Evolutionary conservation across 78 protist species (phyloP).

Genomic region (Dictyostelium intermedium): DNA sequence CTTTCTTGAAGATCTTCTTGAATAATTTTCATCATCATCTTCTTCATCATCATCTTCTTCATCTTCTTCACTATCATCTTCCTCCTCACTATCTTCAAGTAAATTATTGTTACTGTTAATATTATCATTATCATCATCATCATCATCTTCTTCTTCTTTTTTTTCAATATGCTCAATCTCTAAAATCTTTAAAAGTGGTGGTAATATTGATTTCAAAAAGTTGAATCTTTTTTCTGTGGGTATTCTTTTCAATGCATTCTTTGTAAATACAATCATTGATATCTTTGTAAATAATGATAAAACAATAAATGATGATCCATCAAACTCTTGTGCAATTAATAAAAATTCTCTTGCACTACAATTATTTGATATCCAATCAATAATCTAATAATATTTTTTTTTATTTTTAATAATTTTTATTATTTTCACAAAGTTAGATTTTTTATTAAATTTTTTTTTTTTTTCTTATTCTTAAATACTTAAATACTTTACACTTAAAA

Average conservation of each 20-base stretch:
- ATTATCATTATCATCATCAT: neutral
- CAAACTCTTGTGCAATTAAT: constrained; percentile 39
- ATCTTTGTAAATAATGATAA: constrained; percentile 19
- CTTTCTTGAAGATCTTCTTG: neutral
- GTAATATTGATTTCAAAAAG: constrained; percentile 37
- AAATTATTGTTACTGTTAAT: neutral
- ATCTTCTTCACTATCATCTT: neutral
- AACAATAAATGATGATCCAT: constrained; percentile 50
- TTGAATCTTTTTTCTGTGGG: constrained; percentile 51
- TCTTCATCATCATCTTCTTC: neutral
- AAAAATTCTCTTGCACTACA: constrained; percentile 73
- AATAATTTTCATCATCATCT: neutral
- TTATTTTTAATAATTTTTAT: no score
- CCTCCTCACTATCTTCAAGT: neutral
- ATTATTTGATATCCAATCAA: constrained; percentile 58
- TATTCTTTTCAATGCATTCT: constrained; percentile 53
- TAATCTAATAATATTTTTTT: constrained; percentile 3
- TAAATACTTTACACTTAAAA: neutral
- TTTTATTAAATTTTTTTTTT: neutral
- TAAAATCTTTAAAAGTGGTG: constrained; percentile 30
- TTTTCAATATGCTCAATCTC: neutral
- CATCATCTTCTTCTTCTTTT: neutral
- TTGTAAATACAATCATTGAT: constrained; percentile 9
- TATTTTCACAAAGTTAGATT: neutral
- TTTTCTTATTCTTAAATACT: neutral